Percentiles rank a stretch among this genome's conserved stretches.
phyloP scores from a whole-genome alignment of 805 yeast genomes.

The Martiniozyma abietophila region DNA sequence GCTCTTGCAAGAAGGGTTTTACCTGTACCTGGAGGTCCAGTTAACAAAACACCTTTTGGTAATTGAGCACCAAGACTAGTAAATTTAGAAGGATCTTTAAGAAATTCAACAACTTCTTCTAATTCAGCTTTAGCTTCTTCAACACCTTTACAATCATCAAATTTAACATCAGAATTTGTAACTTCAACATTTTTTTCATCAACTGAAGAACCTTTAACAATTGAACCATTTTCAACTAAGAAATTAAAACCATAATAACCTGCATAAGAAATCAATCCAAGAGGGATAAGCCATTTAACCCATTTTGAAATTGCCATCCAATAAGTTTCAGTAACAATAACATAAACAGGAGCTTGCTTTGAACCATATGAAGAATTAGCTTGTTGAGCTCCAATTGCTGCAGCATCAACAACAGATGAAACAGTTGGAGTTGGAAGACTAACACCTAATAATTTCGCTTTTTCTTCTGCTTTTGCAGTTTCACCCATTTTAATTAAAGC shows the following conservation, averaged over 20 bases:
- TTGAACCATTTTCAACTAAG: conserved; percentile 73
- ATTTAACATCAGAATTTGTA: conserved; percentile 75
- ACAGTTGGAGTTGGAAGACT: conserved; percentile 9
- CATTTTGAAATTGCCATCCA: conserved; percentile 72
- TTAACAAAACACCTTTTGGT: conserved; percentile 92
- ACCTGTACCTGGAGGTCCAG: conserved; percentile 99
- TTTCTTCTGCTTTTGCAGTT: conserved; percentile 64
- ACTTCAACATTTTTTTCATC: conserved; percentile 78
- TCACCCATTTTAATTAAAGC: conserved; percentile 77
- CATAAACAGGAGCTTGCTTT: conserved; percentile 81
- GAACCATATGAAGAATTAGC: conserved; percentile 37
- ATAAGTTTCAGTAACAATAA: conserved; percentile 81
- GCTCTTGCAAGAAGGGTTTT: conserved; percentile 94
- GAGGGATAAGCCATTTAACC: conserved; percentile 80
- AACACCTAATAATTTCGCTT: conserved; percentile 36
- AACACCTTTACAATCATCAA: conserved; percentile 92
- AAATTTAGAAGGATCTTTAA: conserved; percentile 92
- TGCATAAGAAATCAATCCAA: conserved; percentile 73
- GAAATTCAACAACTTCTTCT: conserved; percentile 95
- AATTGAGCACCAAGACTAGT: conserved; percentile 96
- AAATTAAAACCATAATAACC: conserved; percentile 71
- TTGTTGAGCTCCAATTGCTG: neutral
- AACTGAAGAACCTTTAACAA: conserved; percentile 63
- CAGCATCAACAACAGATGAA: conserved; percentile 3
- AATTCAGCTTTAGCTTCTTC: conserved; percentile 97